Evolutionary conservation across 2,329 filamentous ascomycete genomes (phyloP), one percentile per base, ranked within the genome.

Genomic region (Aspergillus felis): DNA sequence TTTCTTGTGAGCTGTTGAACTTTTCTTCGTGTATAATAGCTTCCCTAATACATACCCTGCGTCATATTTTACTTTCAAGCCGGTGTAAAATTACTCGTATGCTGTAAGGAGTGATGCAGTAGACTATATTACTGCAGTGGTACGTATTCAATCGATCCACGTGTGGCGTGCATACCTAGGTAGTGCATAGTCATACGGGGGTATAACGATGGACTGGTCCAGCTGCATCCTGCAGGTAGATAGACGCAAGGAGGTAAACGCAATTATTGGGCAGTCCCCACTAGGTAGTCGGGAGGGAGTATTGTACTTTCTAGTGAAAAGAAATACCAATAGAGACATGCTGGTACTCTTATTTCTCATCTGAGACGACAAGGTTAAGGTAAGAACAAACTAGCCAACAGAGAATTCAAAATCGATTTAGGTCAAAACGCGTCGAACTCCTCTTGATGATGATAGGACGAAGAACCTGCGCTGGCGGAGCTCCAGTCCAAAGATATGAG

Each of bases 21-120:
- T 50, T 59, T 59, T 51, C 22, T 55, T 59, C 53, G 35, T 53
- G 57, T 50, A 50, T 46, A 50, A 49, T 57, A 57, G 20, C 42
- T 54, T 50, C 51, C 53, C 49, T 54, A 53, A 44, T 54, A 32
- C 41, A 57, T 44, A 49, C 29, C 20, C 29, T 17, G 17, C 41
- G 22, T 51, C 9, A 10, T 42, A 22, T 2, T 55, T 51, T 24
- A 24, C n/a, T 24, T 55, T 14, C 12, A 35, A 35, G 32, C 14
- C 12, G 6, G 12, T 14, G 32, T 17, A 4, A 38, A 38, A 3
- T 38, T 38, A 2, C 14, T 38, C 14, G 12, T 38, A 7, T 17
- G 14, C 7, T 38, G 32, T 38, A 38, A 17, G 2, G 32, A 7
- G 12, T 17, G 32, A 17, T 35, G 14, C 32, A 17, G 32, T 17